phyloP scores from a whole-genome alignment of 2,329 filamentous ascomycete species.

The Sporothrix pallida region DNA sequence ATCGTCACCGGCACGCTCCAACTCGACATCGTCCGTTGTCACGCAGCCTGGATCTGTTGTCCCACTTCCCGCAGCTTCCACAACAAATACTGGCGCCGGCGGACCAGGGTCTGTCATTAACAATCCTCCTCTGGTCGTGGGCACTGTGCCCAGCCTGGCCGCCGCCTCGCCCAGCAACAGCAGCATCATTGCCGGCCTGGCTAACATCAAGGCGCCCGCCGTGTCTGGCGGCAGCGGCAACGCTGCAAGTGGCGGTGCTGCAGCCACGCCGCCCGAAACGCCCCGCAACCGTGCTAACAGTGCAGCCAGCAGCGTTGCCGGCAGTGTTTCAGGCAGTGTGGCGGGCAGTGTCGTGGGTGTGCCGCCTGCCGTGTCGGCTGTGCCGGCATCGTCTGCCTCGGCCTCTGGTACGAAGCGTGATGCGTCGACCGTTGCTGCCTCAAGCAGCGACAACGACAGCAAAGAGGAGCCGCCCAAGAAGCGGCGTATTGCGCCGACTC shows the following conservation, averaged over 20 bases:
- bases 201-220: constrained; percentile 4
- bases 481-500: constrained; percentile 72
- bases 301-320: constrained; percentile 48
- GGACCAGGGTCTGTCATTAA: constrained; percentile 59
- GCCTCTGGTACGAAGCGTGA: constrained; percentile 56
- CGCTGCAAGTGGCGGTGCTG: not conserved
- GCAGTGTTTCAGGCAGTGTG: constrained; percentile 53
- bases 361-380: constrained; percentile 38
- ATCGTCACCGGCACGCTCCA: constrained; percentile 81
- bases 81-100: not conserved
- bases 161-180: constrained; percentile 63
- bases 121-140: constrained; percentile 79
- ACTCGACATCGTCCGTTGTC: constrained; percentile 79
- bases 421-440: constrained; percentile 50
- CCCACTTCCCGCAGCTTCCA: constrained; percentile 39
- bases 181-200: constrained; percentile 13
- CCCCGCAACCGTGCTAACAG: constrained; percentile 68
- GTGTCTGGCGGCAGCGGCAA: not conserved
- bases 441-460: constrained; percentile 21
- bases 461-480: constrained; percentile 63
- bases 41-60: constrained; percentile 60
- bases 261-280: constrained; percentile 83
- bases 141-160: constrained; percentile 76
- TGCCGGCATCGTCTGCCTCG: not conserved
- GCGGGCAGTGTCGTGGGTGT: constrained; percentile 23